phyloP scores from a whole-genome alignment of 345 rosid species.

The Lagerstroemia speciosa region DNA sequence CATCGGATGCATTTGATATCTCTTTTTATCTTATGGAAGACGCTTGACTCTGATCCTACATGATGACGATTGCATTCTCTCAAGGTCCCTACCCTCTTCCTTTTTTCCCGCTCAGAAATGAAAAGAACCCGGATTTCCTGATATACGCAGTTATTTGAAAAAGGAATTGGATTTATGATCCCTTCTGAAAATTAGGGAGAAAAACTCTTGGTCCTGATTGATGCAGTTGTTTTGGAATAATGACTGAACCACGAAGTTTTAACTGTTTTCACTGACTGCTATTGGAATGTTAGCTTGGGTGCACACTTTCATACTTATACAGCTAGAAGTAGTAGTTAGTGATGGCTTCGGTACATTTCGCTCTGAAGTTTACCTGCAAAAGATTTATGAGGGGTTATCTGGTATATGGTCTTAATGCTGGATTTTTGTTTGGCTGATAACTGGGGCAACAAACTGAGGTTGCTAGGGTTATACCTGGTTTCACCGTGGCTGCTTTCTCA shows the following conservation, averaged over 20 bases:
- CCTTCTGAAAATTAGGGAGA: too few species aligned
- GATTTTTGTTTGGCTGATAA: neutral
- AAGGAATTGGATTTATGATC: neutral
- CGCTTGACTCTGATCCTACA: neutral
- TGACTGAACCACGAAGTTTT: neutral
- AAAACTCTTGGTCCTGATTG: neutral
- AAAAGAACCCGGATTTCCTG: neutral
- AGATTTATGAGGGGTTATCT: neutral
- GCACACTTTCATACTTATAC: neutral
- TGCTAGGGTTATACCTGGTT: neutral
- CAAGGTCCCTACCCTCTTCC: neutral
- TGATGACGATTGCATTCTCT: neutral
- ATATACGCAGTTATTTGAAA: neutral
- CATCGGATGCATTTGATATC: neutral
- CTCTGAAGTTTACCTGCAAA: neutral
- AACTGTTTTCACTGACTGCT: constrained; percentile 1
- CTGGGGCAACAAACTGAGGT: neutral
- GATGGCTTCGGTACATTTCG: neutral
- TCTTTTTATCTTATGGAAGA: constrained; percentile 1
- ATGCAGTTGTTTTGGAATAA: neutral
- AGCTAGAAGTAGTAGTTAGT: neutral
- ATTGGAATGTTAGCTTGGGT: neutral
- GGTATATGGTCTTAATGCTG: neutral
- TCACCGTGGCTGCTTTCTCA: neutral
- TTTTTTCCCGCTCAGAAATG: neutral